Evolutionary conservation across 441 rosid species (phyloP).

Genomic region (Euphorbia celastroides): DNA sequence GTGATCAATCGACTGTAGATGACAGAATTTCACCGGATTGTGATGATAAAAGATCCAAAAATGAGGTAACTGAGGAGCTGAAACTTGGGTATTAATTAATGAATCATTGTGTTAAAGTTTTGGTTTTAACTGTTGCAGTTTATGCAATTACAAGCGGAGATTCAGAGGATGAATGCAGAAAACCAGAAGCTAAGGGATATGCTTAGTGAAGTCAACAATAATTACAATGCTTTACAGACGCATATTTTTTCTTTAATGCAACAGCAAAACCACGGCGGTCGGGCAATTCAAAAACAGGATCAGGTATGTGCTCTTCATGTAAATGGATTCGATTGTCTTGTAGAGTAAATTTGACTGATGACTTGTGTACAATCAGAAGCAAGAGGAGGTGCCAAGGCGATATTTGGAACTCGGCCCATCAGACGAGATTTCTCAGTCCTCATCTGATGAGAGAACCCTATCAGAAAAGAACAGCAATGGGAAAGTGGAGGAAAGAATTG

Average conservation of each 20-base stretch:
- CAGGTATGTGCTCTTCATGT: constrained; percentile 11
- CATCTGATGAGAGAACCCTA: constrained; percentile 50
- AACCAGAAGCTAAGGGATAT: constrained; percentile 63
- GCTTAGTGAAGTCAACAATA: constrained; percentile 61
- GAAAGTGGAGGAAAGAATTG: constrained; percentile 26
- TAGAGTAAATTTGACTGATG: background rate
- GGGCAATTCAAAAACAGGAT: constrained; percentile 27
- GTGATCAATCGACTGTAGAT: constrained; percentile 77
- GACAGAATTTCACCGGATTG: constrained; percentile 59
- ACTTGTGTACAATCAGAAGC: constrained; percentile 21
- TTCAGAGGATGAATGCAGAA: constrained; percentile 59
- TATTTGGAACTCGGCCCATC: constrained; percentile 55
- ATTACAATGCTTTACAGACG: constrained; percentile 59
- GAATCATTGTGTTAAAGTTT: background rate
- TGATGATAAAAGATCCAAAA: constrained; percentile 49
- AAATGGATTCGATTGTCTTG: background rate
- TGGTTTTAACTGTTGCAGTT: constrained; percentile 28
- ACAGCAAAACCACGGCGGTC: constrained; percentile 22
- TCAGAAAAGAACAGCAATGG: constrained; percentile 25
- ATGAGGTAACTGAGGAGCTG: constrained; percentile 39
- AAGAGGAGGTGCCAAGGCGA: constrained; percentile 54
- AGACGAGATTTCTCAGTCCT: constrained; percentile 41
- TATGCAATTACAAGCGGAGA: constrained; percentile 51
- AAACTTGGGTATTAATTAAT: background rate
- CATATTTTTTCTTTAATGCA: constrained; percentile 59